Conservation (phyloP, 176 grass and related monocot genomes). For the Raddia guianensis region DNA sequence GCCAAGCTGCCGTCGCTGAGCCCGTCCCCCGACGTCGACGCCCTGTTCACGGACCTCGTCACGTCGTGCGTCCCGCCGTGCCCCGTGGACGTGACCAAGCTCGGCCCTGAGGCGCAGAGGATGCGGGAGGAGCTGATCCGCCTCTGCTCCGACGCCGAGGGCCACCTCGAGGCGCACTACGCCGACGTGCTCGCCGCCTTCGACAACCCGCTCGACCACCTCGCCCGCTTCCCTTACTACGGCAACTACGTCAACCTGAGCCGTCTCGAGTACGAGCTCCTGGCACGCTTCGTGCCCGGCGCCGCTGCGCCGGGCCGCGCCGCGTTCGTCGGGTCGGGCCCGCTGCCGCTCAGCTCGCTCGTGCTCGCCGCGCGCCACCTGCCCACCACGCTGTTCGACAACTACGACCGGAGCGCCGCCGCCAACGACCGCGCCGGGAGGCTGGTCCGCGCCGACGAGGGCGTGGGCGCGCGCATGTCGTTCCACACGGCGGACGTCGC, state of each 20-base stretch:
- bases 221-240: slow-evolving; percentile 69
- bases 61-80: slow-evolving; percentile 58
- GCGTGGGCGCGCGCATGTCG: slow-evolving; percentile 48
- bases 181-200: slow-evolving; percentile 59
- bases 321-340: slow-evolving; percentile 66
- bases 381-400: slow-evolving; percentile 44
- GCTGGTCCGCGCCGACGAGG: slow-evolving; percentile 55
- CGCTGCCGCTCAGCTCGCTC: slow-evolving; percentile 60
- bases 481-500: slow-evolving; percentile 78
- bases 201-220: slow-evolving; percentile 75
- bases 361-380: slow-evolving; percentile 54
- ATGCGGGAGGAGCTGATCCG: slow-evolving; percentile 62
- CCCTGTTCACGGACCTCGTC: slow-evolving; percentile 78
- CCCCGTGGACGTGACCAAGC: slow-evolving; percentile 63
- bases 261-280: slow-evolving; percentile 64
- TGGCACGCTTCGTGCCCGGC: slow-evolving; percentile 45
- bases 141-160: slow-evolving; percentile 68
- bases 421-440: slow-evolving; percentile 61
- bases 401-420: slow-evolving; percentile 47
- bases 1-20: slow-evolving; percentile 56
- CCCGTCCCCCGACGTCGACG: slow-evolving; percentile 57
- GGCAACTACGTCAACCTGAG: slow-evolving; percentile 80
- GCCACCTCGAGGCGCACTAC: slow-evolving; percentile 70
- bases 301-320: slow-evolving; percentile 26
- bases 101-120: slow-evolving; percentile 40